These are phyloP conservation scores for Cystofilobasidium macerans DNA, from an alignment of 768 basidiomycete species.

Conservation along the genomic window DNA sequence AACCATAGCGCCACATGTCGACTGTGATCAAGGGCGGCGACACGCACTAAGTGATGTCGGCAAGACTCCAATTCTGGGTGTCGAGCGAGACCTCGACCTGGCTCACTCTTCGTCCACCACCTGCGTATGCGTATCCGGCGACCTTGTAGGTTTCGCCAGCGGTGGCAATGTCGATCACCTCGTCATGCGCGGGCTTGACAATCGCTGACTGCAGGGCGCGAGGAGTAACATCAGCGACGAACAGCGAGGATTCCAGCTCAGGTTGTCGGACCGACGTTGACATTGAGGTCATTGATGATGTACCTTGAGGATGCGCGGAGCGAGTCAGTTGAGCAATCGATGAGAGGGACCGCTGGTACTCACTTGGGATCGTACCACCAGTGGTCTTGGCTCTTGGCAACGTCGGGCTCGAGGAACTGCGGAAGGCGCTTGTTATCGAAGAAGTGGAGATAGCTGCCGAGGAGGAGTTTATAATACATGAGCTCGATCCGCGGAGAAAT, in stretches of 20 bases:
- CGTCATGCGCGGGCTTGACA: constrained; percentile 49
- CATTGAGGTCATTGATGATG: constrained; percentile 49
- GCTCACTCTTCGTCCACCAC: constrained; percentile 51
- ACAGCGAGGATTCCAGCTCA: no score
- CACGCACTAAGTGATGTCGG: constrained; percentile 39
- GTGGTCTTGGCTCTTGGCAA: constrained; percentile 45
- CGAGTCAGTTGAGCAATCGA: no score
- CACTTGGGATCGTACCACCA: constrained; percentile 40
- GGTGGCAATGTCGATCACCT: constrained; percentile 32
- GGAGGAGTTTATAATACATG: background rate
- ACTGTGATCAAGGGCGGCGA: background rate
- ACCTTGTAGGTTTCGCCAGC: constrained; percentile 39
- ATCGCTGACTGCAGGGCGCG: constrained; percentile 46
- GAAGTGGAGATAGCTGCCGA: constrained; percentile 12
- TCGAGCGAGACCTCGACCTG: constrained; percentile 53
- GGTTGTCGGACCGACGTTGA: constrained; percentile 41
- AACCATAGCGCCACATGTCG: constrained; percentile 43
- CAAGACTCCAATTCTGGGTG: constrained; percentile 46
- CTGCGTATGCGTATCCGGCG: constrained; percentile 53
- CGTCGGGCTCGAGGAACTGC: constrained; percentile 45
- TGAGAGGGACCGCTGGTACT: no score
- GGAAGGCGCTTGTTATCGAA: constrained; percentile 57
- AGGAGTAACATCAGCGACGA: no score
- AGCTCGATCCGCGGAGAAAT: no score
- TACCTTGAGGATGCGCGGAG: no score